phyloP scores from a whole-genome alignment of 2,329 filamentous ascomycete species.

The Tolypocladium album region DNA sequence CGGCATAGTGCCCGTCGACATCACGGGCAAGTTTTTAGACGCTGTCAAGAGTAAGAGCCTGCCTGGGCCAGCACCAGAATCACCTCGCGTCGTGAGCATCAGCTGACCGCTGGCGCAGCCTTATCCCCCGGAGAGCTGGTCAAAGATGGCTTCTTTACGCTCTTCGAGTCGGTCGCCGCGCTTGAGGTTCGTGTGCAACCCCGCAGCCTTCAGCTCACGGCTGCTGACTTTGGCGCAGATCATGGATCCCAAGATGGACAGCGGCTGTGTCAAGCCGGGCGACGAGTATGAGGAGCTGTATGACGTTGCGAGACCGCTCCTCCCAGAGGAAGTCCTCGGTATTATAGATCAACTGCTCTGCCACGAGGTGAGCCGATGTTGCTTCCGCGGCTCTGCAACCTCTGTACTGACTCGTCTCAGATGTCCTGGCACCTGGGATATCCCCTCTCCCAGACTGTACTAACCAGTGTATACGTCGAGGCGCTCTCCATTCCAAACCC shows the following conservation, averaged over 20 bases:
- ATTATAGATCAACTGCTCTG: constrained; percentile 91
- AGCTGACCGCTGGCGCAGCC: constrained; percentile 36
- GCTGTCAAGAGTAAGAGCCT: constrained; percentile 40
- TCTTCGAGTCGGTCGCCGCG: constrained; percentile 88
- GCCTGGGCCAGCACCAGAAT: neutral
- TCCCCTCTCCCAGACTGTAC: constrained; percentile 85
- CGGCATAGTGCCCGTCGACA: constrained; percentile 45
- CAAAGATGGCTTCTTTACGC: constrained; percentile 87
- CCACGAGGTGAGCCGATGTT: constrained; percentile 54
- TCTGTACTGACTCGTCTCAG: constrained; percentile 27
- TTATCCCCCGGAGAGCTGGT: constrained; percentile 72
- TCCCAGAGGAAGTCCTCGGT: constrained; percentile 73
- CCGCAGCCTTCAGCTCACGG: no score
- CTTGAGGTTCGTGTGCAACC: constrained; percentile 46
- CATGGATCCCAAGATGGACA: constrained; percentile 99
- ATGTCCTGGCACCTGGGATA: constrained; percentile 98
- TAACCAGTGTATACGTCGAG: constrained; percentile 87
- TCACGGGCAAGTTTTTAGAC: constrained; percentile 43
- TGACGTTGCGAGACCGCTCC: constrained; percentile 55
- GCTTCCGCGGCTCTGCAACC: neutral
- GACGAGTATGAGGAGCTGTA: constrained; percentile 80
- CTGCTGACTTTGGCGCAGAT: constrained; percentile 48
- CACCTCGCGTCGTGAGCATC: neutral
- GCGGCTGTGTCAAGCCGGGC: constrained; percentile 66
- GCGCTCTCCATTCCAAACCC: constrained; percentile 65